Evolutionary conservation across 495 filamentous ascomycete genomes (phyloP).

Genomic region (Penicillium taxi): DNA sequence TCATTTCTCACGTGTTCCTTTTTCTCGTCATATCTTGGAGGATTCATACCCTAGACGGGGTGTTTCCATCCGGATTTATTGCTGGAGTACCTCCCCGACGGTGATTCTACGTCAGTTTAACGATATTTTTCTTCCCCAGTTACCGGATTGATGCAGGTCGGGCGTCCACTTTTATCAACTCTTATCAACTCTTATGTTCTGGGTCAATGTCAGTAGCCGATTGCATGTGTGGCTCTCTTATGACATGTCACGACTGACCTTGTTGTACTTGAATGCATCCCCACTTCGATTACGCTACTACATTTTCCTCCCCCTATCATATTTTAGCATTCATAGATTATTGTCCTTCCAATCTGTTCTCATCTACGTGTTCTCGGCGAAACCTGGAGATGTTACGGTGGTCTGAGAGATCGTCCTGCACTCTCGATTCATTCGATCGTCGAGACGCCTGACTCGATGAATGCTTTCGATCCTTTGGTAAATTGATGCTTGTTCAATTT

Average conservation of each 20-base stretch:
- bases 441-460: neutral
- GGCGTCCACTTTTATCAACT: too few relatives aligned
- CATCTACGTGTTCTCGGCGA: too few relatives aligned
- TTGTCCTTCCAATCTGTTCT: too few relatives aligned
- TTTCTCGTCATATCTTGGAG: constrained; percentile 5
- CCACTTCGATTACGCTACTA: too few relatives aligned
- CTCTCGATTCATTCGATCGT: neutral
- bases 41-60: constrained; percentile 10
- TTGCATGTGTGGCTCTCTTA: too few relatives aligned
- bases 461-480: neutral
- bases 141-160: constrained; percentile 10
- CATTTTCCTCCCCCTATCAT: too few relatives aligned
- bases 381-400: too few relatives aligned
- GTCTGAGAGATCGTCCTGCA: neutral
- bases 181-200: too few relatives aligned
- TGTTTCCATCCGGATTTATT: constrained; percentile 6
- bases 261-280: too few relatives aligned
- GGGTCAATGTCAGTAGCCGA: too few relatives aligned
- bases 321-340: too few relatives aligned
- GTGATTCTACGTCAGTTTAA: constrained; percentile 13
- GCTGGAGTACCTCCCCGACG: constrained; percentile 6
- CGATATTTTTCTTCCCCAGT: constrained; percentile 16
- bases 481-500: neutral
- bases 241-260: too few relatives aligned
- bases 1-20: constrained; percentile 4